Evolutionary conservation across 192 early-diverging fungal species (phyloP), one percentile per base, ranked within the genome.

Genomic region (Linderina pennispora): DNA sequence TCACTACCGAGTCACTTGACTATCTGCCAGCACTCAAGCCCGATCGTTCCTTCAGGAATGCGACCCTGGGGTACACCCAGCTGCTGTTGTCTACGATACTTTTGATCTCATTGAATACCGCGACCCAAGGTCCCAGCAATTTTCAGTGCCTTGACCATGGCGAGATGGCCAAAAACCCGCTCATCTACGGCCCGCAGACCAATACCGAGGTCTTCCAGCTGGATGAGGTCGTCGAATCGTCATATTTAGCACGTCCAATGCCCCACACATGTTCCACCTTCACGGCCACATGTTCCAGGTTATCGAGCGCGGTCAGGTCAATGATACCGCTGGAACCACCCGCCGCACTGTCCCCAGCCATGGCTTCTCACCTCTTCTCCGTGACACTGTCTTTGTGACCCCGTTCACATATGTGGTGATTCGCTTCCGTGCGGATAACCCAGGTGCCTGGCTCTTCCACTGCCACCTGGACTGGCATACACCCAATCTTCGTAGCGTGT

Each of bases 231-330:
- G 11, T 31, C 28, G 28, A 31, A 31, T 91, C 45, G 62, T 84
- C 23, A 64, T 90, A 36, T 80, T 75, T 60, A 94, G 87, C 53
- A 41, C 75, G 11, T 83, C 85, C 40, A 39, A 47, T 32, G 77
- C 80, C 21, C 61, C 65, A 39, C 91, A 94, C 26, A 49, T 76
- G 51, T 70, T 90, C 75, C 91, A 93, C 59, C 59, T 91, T 13
- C 91, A 93, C 53, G 91, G 91, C 9, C 87, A 93, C 58, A 53
- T 57, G 7, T 91, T 93, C 78, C 85, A 90, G 60, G 67, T 93
- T 38, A 70, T 83, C n/a, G 78, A 74, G 34, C 72, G 71, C 28
- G 77, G 81, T 34, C 43, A 33, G 2, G 32, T 32, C 28, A 48
- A 45, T 39, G 54, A 55, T 25, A 49, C 51, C 34, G 42, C 56